Percentiles rank a stretch among this genome's conserved stretches.
Conservation (phyloP, 108 stramenopile genomes). For the Seminavis robusta region DNA sequence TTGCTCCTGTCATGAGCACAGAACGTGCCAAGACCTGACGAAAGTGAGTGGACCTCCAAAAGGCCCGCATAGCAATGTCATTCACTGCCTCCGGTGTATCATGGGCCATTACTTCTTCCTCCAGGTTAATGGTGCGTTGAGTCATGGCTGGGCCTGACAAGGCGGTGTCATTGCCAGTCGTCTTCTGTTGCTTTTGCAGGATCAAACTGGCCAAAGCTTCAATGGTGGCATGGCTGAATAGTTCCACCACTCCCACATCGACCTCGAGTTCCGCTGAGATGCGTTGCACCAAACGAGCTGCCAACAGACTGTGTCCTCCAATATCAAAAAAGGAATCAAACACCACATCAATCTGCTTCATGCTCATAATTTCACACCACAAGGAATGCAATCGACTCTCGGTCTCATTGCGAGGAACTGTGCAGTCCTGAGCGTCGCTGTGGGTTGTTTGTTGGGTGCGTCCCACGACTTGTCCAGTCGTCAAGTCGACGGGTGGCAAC, state of each 20-base stretch:
- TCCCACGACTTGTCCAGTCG: too few species aligned
- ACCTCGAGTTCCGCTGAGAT: constrained; percentile 10
- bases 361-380: too few species aligned
- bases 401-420: too few species aligned
- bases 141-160: constrained; percentile 21
- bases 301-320: constrained; percentile 71
- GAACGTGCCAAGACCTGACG: constrained; percentile 38
- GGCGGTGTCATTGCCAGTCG: constrained; percentile 15
- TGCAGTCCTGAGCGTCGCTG: too few species aligned
- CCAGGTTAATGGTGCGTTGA: constrained; percentile 2
- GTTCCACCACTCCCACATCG: neutral
- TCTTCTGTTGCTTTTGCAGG: neutral
- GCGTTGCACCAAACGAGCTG: constrained; percentile 45
- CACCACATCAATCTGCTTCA: too few species aligned
- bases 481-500: too few species aligned
- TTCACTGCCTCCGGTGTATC: constrained; percentile 1
- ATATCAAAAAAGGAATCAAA: constrained; percentile 61
- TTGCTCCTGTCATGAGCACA: constrained; percentile 72
- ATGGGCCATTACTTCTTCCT: neutral
- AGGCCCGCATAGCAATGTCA: constrained; percentile 10
- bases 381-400: too few species aligned
- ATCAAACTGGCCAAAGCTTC: constrained; percentile 2
- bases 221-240: neutral
- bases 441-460: too few species aligned
- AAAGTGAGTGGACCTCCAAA: constrained; percentile 24